Percentiles rank a stretch among this genome's conserved stretches.
phyloP scores from a whole-genome alignment of 768 basidiomycete species.

The Tricholoma saponaceum region DNA sequence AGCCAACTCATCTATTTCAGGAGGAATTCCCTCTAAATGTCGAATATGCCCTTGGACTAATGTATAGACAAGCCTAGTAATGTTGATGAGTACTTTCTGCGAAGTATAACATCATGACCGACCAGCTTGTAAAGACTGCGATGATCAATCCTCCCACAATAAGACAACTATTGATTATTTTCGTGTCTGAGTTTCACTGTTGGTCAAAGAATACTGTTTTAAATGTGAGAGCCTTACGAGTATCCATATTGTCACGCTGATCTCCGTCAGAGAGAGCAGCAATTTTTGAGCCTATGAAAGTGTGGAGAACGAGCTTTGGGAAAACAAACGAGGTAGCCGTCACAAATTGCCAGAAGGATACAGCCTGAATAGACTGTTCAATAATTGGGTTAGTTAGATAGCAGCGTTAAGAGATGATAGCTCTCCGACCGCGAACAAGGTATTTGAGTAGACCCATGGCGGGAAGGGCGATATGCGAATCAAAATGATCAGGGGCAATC shows the following conservation, averaged over 20 bases:
- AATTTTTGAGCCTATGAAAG: slow-evolving; percentile 76
- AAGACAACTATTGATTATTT: slow-evolving; percentile 58
- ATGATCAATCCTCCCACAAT: slow-evolving; percentile 57
- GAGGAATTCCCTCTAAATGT: slow-evolving; percentile 42
- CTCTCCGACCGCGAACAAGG: slow-evolving; percentile 60
- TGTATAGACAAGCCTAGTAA: slow-evolving; percentile 58
- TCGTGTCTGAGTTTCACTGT: slow-evolving; percentile 42
- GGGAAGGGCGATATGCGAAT: slow-evolving; percentile 81
- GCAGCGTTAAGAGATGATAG: slow-evolving; percentile 21
- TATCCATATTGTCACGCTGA: slow-evolving; percentile 72
- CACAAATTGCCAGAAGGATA: slow-evolving; percentile 71
- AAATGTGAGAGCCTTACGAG: slow-evolving; percentile 39
- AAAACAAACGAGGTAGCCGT: slow-evolving; percentile 67
- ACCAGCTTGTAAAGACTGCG: slow-evolving; percentile 65
- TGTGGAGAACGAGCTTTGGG: slow-evolving; percentile 69
- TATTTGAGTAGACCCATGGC: slow-evolving; percentile 85
- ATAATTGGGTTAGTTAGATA: not conserved
- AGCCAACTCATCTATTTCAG: slow-evolving; percentile 49
- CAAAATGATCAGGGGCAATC: slow-evolving; percentile 76
- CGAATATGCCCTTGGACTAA: slow-evolving; percentile 60
- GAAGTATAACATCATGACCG: slow-evolving; percentile 20
- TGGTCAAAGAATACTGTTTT: not conserved
- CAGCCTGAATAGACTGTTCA: slow-evolving; percentile 66
- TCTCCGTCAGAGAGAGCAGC: slow-evolving; percentile 74
- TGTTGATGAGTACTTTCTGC: slow-evolving; percentile 4